A percentile compares a stretch with the other conserved stretches of the same genome.
Evolutionary conservation across 75 land plant genomes (phyloP).

Genomic region (Adiantum capillusveneris): DNA sequence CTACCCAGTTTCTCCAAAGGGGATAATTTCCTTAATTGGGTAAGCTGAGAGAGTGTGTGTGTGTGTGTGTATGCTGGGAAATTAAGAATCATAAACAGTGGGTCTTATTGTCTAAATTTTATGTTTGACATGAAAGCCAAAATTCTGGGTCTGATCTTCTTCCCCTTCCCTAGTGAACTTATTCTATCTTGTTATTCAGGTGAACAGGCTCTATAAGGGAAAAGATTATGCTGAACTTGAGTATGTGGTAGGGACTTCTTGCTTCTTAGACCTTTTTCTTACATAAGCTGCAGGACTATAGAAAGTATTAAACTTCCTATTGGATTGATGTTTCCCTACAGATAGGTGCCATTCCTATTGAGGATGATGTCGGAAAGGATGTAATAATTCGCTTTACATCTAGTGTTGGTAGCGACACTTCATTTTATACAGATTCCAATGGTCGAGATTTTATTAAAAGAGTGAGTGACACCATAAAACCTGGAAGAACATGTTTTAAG

Average conservation of each 20-base stretch:
- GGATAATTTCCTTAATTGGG: too few relatives aligned
- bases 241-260: constrained; percentile 73
- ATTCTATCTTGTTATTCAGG: constrained; percentile 28
- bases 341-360: constrained; percentile 76
- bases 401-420: constrained; percentile 46
- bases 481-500: background rate
- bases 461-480: constrained; percentile 20
- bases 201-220: constrained; percentile 68
- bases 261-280: constrained; percentile 8
- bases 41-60: too few relatives aligned
- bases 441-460: constrained; percentile 72
- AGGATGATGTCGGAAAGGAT: constrained; percentile 75
- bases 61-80: too few relatives aligned
- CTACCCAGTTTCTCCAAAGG: too few relatives aligned
- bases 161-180: too few relatives aligned
- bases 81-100: too few relatives aligned
- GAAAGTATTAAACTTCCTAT: background rate
- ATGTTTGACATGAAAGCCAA: too few relatives aligned
- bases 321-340: too few relatives aligned
- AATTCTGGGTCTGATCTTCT: too few relatives aligned
- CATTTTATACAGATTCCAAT: constrained; percentile 75
- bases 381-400: constrained; percentile 51
- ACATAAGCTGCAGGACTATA: too few relatives aligned
- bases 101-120: too few relatives aligned
- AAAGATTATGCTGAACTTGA: constrained; percentile 88